Evolutionary conservation across 139 green algal species (phyloP), one percentile per base, ranked within the genome.

Genomic region (Closterium sp.): DNA sequence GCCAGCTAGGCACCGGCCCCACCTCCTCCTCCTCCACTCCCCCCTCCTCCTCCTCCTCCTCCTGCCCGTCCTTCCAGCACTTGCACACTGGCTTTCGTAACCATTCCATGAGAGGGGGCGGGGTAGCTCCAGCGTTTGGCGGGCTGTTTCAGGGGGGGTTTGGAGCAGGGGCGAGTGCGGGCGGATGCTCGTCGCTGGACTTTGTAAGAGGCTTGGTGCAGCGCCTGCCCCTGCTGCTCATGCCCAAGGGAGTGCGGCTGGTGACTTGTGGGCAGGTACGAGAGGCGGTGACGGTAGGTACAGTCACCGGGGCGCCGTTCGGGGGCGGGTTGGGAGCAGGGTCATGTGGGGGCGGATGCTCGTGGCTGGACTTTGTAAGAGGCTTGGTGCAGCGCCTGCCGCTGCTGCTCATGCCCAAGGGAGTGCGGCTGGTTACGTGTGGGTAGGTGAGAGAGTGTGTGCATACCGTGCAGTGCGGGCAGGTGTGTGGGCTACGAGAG

Each of bases 1-100:
- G 90, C 25, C 90, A 93, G 90, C 90, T 93, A 33, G 90, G 90
- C 35, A 34, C 93, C 16, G 90, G 90, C 32, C 87, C 23, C 55
- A 32, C 36, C 16, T 76, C 55, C 4, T 16, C 55, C 16, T 76
- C 55, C 12, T 76, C 55, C 25, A 19, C 55, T 19, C 25, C 55
- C 7, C 4, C 9, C 10, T 19, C 12, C 55, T 76, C 55, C 10
- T 76, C 55, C 16, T 2, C 55, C 55, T 76, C 55, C 5, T 25
- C 55, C 55, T 76, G 55, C 55, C 12, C 55, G 10, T 76, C 55
- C 55, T 76, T 76, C 55, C 55, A 76, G 9, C 55, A 76, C 12
- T 19, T 76, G 25, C 55, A 76, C 55, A 76, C 16, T 2, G 55
- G 55, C 12, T 76, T 76, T 19, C n/a, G n/a, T n/a, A n/a, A n/a